Conservation (phyloP, 2,329 filamentous ascomycete species). For the Talaromyces marneffei region DNA sequence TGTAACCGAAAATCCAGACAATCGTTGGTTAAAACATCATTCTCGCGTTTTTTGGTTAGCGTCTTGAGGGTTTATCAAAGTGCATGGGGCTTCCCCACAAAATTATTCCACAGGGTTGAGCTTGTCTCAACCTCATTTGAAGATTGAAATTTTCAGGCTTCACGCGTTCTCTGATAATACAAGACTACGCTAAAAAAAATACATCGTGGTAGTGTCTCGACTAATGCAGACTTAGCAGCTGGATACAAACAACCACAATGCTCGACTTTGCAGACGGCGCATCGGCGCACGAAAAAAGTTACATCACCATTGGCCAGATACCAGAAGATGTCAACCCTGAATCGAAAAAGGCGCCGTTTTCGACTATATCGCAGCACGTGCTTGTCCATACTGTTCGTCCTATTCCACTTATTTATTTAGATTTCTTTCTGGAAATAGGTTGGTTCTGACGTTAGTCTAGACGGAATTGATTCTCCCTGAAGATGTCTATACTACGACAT, state of each 20-base stretch:
- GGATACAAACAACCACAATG: slow-evolving; percentile 29
- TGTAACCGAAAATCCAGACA: too few relatives aligned
- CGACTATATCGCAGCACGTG: slow-evolving; percentile 56
- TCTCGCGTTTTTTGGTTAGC: not conserved
- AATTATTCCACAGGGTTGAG: not conserved
- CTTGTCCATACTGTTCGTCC: slow-evolving; percentile 61
- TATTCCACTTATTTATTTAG: not conserved
- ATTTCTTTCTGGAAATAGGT: not conserved
- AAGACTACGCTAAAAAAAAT: not conserved
- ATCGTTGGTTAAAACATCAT: too few relatives aligned
- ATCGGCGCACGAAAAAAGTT: slow-evolving; percentile 56
- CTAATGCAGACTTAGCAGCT: not conserved
- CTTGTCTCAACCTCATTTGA: slow-evolving; percentile 11
- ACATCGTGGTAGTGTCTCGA: not conserved
- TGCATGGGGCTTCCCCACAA: slow-evolving; percentile 1
- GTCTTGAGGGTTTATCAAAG: not conserved
- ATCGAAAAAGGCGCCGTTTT: slow-evolving; percentile 70
- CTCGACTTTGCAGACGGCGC: slow-evolving; percentile 38
- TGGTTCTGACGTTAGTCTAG: slow-evolving; percentile 18
- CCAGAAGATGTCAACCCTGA: slow-evolving; percentile 62
- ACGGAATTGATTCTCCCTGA: slow-evolving; percentile 66
- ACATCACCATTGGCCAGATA: slow-evolving; percentile 64
- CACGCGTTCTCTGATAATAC: not conserved
- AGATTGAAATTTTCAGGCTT: slow-evolving; percentile 1
- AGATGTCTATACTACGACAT: slow-evolving; percentile 52